A percentile compares a stretch with the other conserved stretches of the same genome.
Evolutionary conservation across 208 protist species (phyloP).

Genomic region (Borovskyia barvae): DNA sequence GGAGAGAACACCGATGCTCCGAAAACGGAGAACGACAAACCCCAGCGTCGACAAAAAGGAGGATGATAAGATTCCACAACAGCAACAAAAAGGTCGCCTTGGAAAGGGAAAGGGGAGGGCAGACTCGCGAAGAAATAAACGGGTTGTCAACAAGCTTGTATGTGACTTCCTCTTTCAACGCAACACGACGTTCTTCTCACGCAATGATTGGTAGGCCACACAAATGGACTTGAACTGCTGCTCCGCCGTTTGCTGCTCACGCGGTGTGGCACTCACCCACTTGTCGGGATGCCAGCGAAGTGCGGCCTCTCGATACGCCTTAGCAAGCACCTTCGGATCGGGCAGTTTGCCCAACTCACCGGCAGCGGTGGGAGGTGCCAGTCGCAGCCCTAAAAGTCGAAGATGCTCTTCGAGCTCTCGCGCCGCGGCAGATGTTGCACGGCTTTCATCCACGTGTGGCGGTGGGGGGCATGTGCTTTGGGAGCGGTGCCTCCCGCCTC

Average conservation of each 20-base stretch:
- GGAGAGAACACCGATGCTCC: too few relatives aligned
- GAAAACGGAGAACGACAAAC: too few relatives aligned
- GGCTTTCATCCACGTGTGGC: background rate
- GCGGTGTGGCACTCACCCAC: constrained; percentile 49
- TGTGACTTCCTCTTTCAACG: background rate
- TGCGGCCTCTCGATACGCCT: constrained; percentile 83
- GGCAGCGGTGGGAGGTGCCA: background rate
- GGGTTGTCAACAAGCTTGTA: background rate
- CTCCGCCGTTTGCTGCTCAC: constrained; percentile 62
- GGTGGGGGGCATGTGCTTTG: background rate
- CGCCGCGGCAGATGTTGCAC: background rate
- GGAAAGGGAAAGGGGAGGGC: too few relatives aligned
- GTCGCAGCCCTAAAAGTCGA: constrained; percentile 29
- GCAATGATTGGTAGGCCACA: constrained; percentile 68
- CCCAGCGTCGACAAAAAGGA: too few relatives aligned
- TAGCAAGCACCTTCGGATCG: constrained; percentile 50
- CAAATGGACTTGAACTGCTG: constrained; percentile 82
- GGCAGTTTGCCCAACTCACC: constrained; percentile 11
- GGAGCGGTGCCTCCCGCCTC: background rate
- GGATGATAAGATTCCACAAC: too few relatives aligned
- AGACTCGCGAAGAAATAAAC: too few relatives aligned
- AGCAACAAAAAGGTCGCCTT: too few relatives aligned
- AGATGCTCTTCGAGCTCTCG: constrained; percentile 16
- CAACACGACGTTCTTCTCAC: constrained; percentile 19
- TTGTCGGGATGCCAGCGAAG: constrained; percentile 90